phyloP scores from a whole-genome alignment of 148 eudicot species.

The Bassia scoparia region DNA sequence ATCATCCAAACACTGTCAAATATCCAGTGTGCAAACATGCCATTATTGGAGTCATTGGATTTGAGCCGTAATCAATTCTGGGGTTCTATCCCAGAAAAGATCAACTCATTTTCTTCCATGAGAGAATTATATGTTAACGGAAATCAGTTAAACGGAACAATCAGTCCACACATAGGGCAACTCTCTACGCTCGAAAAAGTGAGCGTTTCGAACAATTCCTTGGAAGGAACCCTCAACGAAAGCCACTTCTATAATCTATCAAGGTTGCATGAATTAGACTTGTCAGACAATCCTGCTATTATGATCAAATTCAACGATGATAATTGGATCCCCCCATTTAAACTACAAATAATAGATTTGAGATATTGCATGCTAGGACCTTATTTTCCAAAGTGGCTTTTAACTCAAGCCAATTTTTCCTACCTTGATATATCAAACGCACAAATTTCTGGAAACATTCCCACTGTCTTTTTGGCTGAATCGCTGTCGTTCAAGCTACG shows the following conservation, averaged over 20 bases:
- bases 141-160: background rate
- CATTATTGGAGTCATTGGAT: slow-evolving; percentile 1
- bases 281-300: slow-evolving; percentile 23
- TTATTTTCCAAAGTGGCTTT: slow-evolving; percentile 9
- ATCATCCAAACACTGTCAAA: slow-evolving; percentile 2
- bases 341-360: background rate
- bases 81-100: slow-evolving; percentile 25
- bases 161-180: background rate
- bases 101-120: slow-evolving; percentile 19
- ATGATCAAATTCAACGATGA: slow-evolving; percentile 6
- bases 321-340: slow-evolving; percentile 18
- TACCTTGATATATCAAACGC: slow-evolving; percentile 16
- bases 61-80: slow-evolving; percentile 21
- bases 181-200: slow-evolving; percentile 28
- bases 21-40: background rate
- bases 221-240: slow-evolving; percentile 25
- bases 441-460: background rate
- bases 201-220: slow-evolving; percentile 18
- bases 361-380: slow-evolving; percentile 7
- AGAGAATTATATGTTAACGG: background rate
- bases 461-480: slow-evolving; percentile 7
- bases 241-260: slow-evolving; percentile 24
- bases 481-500: no score
- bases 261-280: slow-evolving; percentile 11
- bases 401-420: background rate